Evolutionary conservation across 768 basidiomycete species (phyloP), one percentile per base, ranked within the genome.

Genomic region (Psilocybe azurescens): DNA sequence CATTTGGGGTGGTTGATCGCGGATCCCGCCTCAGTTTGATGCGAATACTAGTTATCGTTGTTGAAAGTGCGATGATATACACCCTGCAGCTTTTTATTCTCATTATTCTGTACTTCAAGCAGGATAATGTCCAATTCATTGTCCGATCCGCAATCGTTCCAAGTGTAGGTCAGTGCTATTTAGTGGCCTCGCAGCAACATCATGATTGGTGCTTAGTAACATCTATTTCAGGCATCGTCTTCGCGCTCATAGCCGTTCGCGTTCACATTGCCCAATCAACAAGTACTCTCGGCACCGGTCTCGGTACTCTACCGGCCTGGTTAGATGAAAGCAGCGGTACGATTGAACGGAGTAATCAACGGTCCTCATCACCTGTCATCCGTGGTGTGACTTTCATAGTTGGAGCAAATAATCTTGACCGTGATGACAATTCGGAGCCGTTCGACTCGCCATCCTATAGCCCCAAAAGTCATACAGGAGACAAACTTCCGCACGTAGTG

Each of bases 11-110:
- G 8, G 30, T 66, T 7, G 64, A 60, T 30, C 48, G 39, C 16
- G 55, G 59, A 2, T 59, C 62, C n/a, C 47, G 44, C 14, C 16
- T 65, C 5, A 63, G 50, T 28, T 41, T 68, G 18, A 41, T 62
- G 14, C 59, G 46, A 16, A 46, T 67, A 16, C 39, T 64, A 3
- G 62, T 65, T 3, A 70, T 70, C 28, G 60, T 70, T 39, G 33
- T 70, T 30, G 69, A 70, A 56, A 68, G 67, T 46, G 69, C 69
- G 11, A 56, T 63, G 58, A 36, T 70, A 18, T 70, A 70, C 48
- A 67, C 67, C 2, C 24, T 67, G 13, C 63, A 68, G 51, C 48
- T 68, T 13, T 54, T 66, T n/a, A 18, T 68, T 53, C 51, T 70
- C 14, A 62, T 68, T 32, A 58, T 70, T 2, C 39, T 67, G 13